These are phyloP conservation scores for Coemansia sp. DNA, from an alignment of 192 early-diverging fungal genomes.

Conservation along the genomic window DNA sequence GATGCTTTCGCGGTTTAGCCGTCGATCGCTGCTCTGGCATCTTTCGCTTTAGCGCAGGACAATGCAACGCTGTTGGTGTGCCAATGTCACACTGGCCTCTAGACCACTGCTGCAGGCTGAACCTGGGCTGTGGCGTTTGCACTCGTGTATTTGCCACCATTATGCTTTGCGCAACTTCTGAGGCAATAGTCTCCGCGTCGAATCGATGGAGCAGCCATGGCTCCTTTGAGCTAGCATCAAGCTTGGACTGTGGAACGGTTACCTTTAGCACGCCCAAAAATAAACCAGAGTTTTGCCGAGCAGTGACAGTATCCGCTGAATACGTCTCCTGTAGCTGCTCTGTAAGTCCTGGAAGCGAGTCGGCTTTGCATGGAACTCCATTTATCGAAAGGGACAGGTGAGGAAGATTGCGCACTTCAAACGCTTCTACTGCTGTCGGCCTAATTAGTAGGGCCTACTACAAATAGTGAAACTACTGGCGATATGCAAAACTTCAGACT, in stretches of 20 bases:
- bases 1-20: not conserved
- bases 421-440: not conserved
- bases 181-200: slow-evolving; percentile 13
- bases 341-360: slow-evolving; percentile 13
- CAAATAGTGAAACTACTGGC: no score
- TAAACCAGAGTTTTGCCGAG: not conserved
- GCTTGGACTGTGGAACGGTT: slow-evolving; percentile 5
- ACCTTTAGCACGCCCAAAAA: slow-evolving; percentile 26
- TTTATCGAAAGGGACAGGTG: slow-evolving; percentile 14
- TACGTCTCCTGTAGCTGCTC: slow-evolving; percentile 7
- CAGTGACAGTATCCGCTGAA: not conserved
- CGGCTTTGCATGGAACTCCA: slow-evolving; percentile 6
- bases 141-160: not conserved
- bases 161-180: slow-evolving; percentile 4
- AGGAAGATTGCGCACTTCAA: slow-evolving; percentile 2
- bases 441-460: no score
- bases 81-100: slow-evolving; percentile 7
- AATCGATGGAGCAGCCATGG: slow-evolving; percentile 12
- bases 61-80: not conserved
- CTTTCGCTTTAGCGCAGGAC: slow-evolving; percentile 2
- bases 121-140: not conserved
- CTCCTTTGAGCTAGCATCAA: slow-evolving; percentile 17
- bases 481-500: no score
- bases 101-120: slow-evolving; percentile 6
- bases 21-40: not conserved